Evolutionary conservation across 106 monocot genomes (phyloP).

Genomic region (Amphibolis antarctica): DNA sequence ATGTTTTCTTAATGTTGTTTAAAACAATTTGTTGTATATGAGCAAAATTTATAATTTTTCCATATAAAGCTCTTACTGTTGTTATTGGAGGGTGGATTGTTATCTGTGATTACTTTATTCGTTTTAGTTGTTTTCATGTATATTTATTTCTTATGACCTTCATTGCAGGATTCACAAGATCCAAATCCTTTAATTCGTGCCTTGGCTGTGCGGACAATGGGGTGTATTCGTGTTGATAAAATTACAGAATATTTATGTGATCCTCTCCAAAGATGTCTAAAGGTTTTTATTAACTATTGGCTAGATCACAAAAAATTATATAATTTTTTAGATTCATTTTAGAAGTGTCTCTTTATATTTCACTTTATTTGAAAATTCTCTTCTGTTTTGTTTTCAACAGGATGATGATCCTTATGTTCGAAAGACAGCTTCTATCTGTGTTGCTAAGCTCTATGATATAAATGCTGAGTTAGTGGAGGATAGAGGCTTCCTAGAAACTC

Average conservation of each 20-base stretch:
- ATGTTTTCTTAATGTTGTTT: neutral
- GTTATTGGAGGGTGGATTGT: neutral
- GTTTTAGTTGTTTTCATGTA: neutral
- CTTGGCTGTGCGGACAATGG: slow-evolving; percentile 97
- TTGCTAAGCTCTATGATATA: slow-evolving; percentile 95
- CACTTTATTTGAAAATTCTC: no score
- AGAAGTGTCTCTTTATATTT: no score
- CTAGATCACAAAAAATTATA: no score
- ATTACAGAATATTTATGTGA: slow-evolving; percentile 98
- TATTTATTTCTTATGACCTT: neutral
- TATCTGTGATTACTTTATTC: neutral
- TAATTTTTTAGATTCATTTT: no score
- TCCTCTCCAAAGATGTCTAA: slow-evolving; percentile 98
- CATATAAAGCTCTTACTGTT: neutral
- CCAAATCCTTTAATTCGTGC: slow-evolving; percentile 97
- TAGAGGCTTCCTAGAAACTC: slow-evolving; percentile 84
- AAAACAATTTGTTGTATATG: no score
- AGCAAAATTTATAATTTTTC: neutral
- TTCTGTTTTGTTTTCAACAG: slow-evolving; percentile 22
- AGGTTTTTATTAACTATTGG: no score
- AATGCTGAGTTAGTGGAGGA: slow-evolving; percentile 98
- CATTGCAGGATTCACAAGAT: slow-evolving; percentile 91
- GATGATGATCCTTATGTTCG: slow-evolving; percentile 99
- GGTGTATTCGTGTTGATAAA: slow-evolving; percentile 98
- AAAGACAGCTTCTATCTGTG: slow-evolving; percentile 95